Evolutionary conservation across 257 asterid species (phyloP), one percentile per base, ranked within the genome.

Genomic region (Solanum appendiculatum): DNA sequence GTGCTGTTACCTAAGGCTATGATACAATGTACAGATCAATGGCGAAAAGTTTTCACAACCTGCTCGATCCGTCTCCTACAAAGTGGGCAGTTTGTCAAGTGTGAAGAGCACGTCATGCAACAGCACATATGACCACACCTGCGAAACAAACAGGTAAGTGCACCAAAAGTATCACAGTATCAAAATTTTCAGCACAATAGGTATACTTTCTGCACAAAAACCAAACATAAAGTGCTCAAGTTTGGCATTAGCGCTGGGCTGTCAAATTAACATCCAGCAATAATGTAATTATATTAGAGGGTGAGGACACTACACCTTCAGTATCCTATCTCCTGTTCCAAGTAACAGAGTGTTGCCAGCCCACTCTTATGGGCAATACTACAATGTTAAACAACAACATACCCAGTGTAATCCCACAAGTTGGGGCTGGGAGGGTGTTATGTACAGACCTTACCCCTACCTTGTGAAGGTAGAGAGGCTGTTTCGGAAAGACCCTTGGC

Each of bases 81-180:
- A 29, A 97, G 95, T 5, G 99, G 99, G 86, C 99, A 97, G 90
- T 73, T 92, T 25, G 98, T 93, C 95, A 96, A 89, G 92, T 96
- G 99, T 21, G 98, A 94, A 51, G 98, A 93, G 89, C 99, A 96
- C 25, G 90, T 46, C 94, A 91, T 89, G 90, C 99, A 97, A 81
- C 99, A 96, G 95, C 99, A 97, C 99, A 97, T 95, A 91, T 96
- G 99, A 68, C 99, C 99, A 72, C 99, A 97, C 96, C 99, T 97
- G 96, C 90, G 88, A 90, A 86, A 58, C 60, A 86, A 88, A 81
- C 42, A 31, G 68, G 44, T 48, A 80, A 80, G 29, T 31, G 66
- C 42, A 44, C 37, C 84, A 14, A 14, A 77, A 5, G 51, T 14
- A 7, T 39, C 51, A 0, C 18, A 7, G 78, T 70, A 33, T 72